These are phyloP conservation scores for Exophiala oligosperma DNA, from an alignment of 2,329 filamentous ascomycete genomes.

Conservation along the genomic window DNA sequence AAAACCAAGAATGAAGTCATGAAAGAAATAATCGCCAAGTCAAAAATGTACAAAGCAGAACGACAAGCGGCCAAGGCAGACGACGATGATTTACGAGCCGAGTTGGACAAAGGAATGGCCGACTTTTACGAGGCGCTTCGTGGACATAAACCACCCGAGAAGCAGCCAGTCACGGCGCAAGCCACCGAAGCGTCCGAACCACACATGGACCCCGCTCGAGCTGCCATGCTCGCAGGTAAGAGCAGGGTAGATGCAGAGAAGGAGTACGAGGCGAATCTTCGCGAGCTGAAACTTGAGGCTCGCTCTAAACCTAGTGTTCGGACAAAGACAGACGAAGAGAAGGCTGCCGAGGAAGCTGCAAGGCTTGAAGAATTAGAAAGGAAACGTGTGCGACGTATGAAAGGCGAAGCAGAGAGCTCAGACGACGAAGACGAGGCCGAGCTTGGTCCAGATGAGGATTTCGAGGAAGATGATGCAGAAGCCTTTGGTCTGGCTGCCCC, in stretches of 20 bases:
- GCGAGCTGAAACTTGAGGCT: constrained; percentile 79
- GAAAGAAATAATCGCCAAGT: constrained; percentile 97
- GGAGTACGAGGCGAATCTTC: constrained; percentile 82
- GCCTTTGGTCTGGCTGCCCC: constrained; percentile 62
- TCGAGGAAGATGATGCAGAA: constrained; percentile 56
- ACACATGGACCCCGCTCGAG: constrained; percentile 64
- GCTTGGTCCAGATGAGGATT: constrained; percentile 52
- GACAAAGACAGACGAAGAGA: constrained; percentile 89
- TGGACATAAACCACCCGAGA: constrained; percentile 53
- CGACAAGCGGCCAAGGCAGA: constrained; percentile 90
- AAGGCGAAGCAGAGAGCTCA: constrained; percentile 70
- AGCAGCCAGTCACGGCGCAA: constrained; percentile 52
- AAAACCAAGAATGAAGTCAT: constrained; percentile 97
- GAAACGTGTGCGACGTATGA: constrained; percentile 81
- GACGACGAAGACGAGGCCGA: constrained; percentile 46
- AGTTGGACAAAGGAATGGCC: constrained; percentile 79
- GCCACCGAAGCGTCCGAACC: constrained; percentile 39
- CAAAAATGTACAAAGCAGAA: constrained; percentile 92
- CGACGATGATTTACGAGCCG: constrained; percentile 80
- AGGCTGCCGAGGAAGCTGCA: constrained; percentile 72
- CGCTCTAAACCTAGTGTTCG: constrained; percentile 82
- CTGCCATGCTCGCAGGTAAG: constrained; percentile 59
- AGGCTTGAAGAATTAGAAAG: constrained; percentile 79
- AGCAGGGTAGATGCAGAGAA: constrained; percentile 72
- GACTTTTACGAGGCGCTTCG: constrained; percentile 73